A percentile compares a stretch with the other conserved stretches of the same genome.
phyloP scores from a whole-genome alignment of 148 eudicot genomes.

The Chenopodium formosanum region DNA sequence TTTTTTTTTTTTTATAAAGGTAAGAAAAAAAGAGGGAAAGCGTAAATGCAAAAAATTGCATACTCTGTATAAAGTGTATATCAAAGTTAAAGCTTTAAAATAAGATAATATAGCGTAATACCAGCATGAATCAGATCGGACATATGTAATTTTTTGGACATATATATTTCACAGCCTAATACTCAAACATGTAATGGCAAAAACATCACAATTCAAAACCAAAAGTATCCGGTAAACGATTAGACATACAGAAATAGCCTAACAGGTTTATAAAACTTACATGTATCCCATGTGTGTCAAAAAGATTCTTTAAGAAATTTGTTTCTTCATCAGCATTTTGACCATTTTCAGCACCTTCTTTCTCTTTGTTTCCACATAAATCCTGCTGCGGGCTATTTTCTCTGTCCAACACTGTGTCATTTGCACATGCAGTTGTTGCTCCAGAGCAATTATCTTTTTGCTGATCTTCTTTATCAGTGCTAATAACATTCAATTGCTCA shows the following conservation, averaged over 20 bases:
- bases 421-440: slow-evolving; percentile 26
- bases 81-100: no score
- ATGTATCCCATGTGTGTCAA: slow-evolving; percentile 94
- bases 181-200: not conserved
- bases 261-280: slow-evolving; percentile 49
- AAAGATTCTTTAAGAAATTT: slow-evolving; percentile 65
- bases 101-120: no score
- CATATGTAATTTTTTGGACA: not conserved
- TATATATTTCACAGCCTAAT: not conserved
- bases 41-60: no score
- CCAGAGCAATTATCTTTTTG: slow-evolving; percentile 25
- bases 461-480: slow-evolving; percentile 43
- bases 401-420: slow-evolving; percentile 27
- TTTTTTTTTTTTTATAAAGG: no score
- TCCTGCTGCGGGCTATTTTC: slow-evolving; percentile 24
- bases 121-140: not conserved
- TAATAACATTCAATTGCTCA: slow-evolving; percentile 70
- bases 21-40: no score
- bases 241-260: not conserved
- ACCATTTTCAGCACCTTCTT: slow-evolving; percentile 40
- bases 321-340: slow-evolving; percentile 62
- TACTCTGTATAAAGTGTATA: no score
- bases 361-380: slow-evolving; percentile 36
- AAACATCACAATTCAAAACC: not conserved
- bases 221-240: not conserved